A percentile compares a stretch with the other conserved stretches of the same genome.
Conservation (phyloP, 495 filamentous ascomycete genomes). For the Cercophora sp. region DNA sequence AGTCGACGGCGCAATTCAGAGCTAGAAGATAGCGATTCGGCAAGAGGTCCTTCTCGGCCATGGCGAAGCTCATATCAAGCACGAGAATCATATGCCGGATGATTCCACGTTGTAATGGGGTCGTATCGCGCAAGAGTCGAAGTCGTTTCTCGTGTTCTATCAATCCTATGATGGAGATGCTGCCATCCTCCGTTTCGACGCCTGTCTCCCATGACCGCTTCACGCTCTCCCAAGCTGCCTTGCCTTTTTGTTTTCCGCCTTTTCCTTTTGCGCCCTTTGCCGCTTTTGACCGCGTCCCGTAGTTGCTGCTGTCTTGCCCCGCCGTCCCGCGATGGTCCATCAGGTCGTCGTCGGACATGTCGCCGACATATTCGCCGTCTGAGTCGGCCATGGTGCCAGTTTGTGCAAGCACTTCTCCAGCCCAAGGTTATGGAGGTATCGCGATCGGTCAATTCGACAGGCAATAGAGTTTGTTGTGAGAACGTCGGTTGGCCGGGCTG, state of each 20-base stretch:
- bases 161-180: slow-evolving; percentile 32
- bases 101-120: slow-evolving; percentile 90
- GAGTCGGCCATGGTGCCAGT: slow-evolving; percentile 81
- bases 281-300: slow-evolving; percentile 24
- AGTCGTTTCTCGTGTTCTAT: slow-evolving; percentile 46
- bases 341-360: slow-evolving; percentile 74
- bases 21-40: slow-evolving; percentile 80
- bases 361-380: slow-evolving; percentile 76
- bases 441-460: too few relatives aligned
- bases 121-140: slow-evolving; percentile 78
- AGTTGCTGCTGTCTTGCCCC: slow-evolving; percentile 6
- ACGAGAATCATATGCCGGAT: slow-evolving; percentile 91
- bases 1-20: slow-evolving; percentile 79
- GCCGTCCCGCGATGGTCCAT: slow-evolving; percentile 44
- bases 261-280: slow-evolving; percentile 15
- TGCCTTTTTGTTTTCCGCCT: slow-evolving; percentile 20
- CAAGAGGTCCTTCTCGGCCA: slow-evolving; percentile 90
- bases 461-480: too few relatives aligned
- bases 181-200: slow-evolving; percentile 41
- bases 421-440: too few relatives aligned
- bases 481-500: too few relatives aligned
- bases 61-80: slow-evolving; percentile 88
- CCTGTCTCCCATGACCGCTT: slow-evolving; percentile 47
- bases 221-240: slow-evolving; percentile 47
- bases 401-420: too few relatives aligned